These are phyloP conservation scores for Trichoderma sp. DNA, from an alignment of 2,329 filamentous ascomycete genomes.

Conservation along the genomic window DNA sequence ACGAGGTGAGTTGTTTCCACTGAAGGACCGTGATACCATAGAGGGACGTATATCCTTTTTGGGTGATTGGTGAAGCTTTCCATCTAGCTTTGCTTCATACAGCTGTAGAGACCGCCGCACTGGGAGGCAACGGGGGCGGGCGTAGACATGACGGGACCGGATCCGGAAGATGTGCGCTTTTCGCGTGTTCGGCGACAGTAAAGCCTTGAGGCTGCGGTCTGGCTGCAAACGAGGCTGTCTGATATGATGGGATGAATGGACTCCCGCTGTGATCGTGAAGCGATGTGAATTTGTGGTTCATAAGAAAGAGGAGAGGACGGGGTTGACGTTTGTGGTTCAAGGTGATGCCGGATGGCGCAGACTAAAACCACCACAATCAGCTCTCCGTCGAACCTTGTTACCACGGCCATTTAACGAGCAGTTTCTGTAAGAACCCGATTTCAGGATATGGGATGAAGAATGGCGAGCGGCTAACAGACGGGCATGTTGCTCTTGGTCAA, in stretches of 20 bases:
- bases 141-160: constrained; percentile 14
- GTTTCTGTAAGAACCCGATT: neutral
- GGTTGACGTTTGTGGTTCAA: neutral
- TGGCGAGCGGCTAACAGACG: no score
- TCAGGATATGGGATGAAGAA: neutral
- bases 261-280: neutral
- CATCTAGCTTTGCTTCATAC: constrained; percentile 15
- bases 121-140: neutral
- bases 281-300: no score
- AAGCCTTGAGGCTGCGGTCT: neutral
- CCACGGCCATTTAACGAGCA: neutral
- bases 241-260: no score
- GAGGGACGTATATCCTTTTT: neutral
- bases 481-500: neutral
- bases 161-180: constrained; percentile 3
- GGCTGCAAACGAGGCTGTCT: neutral
- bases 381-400: neutral
- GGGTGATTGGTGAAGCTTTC: no score
- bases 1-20: no score
- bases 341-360: neutral
- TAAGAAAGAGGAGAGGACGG: neutral
- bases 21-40: neutral
- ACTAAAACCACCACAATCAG: neutral
- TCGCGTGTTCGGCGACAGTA: neutral
- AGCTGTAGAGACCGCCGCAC: neutral